Base-by-base conservation (phyloP, 2,329 filamentous ascomycete genomes). In the Arthroderma sp. region DNA sequence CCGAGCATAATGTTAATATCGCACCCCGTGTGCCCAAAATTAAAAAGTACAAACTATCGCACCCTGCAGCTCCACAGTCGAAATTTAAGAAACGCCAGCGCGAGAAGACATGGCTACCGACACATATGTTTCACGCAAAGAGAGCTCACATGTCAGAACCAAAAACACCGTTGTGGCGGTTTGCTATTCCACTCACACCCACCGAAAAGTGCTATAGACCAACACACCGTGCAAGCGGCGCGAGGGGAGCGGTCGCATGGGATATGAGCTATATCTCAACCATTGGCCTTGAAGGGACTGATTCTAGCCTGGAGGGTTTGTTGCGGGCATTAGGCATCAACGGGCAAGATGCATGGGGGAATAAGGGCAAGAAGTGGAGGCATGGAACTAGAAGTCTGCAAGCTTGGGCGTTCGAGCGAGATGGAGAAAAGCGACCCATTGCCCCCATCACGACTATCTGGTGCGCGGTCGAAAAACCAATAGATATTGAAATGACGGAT, bases 191-290 rank as follows among this genome's bases (percentile, higher is more conserved):
- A 0, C 62, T 94, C 50, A 86, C 84, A 4, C 86, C 89, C 0
- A 93, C 83, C 29, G 81, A 86, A 58, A 98, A 98, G 68, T 80
- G 82, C 42, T 95, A 95, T 60, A 73, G 91, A 42, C 78, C 85
- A 38, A 91, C 85, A 0, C 87, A 96, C 67, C 78, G 88, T 51
- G 81, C 85, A 22, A 77, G 80, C 43, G 79, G 80, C 29, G 73
- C 81, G 43, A 77, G 81, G 51, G 88, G 91, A 4, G 82, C 82
- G 22, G 71, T 96, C 37, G 80, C 80, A 1, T 96, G 89, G 87
- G 91, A 98, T 63, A 85, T 79, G 70, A 96, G 88, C 60, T 98
- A 95, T 60, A 83, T 91, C 69, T 84, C 85, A 53, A 94, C 86
- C 1, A 82, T 96, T 51, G 74, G 81, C 9, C 60, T 96, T 3